These are phyloP conservation scores for Melanomma pulvis-pyrius DNA, from an alignment of 495 filamentous ascomycete genomes.

Conservation along the genomic window DNA sequence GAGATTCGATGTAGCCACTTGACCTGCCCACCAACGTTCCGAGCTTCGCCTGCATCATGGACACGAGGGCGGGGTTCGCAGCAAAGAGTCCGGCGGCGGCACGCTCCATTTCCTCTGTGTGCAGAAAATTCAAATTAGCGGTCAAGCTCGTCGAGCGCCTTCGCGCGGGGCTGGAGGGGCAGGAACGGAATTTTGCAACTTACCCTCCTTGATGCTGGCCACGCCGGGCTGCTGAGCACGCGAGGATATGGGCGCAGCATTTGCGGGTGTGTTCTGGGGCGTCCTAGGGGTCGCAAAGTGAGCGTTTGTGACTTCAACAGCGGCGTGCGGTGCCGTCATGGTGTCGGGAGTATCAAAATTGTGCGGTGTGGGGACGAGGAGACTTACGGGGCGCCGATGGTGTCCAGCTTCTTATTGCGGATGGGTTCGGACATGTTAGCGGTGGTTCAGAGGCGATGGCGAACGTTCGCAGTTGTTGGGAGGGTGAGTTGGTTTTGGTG, in stretches of 20 bases:
- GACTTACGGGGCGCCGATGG: slow-evolving; percentile 79
- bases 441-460: slow-evolving; percentile 1
- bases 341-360: slow-evolving; percentile 9
- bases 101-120: slow-evolving; percentile 85
- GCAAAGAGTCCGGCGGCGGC: slow-evolving; percentile 89
- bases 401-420: slow-evolving; percentile 82
- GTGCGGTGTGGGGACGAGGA: slow-evolving; percentile 15
- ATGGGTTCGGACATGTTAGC: slow-evolving; percentile 84
- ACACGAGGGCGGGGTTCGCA: slow-evolving; percentile 86
- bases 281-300: slow-evolving; percentile 58
- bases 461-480: slow-evolving; percentile 25
- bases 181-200: slow-evolving; percentile 11
- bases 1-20: slow-evolving; percentile 96
- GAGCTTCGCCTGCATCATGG: slow-evolving; percentile 96
- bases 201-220: slow-evolving; percentile 96
- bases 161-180: slow-evolving; percentile 12
- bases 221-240: slow-evolving; percentile 95
- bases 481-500: slow-evolving; percentile 16
- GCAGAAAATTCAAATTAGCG: slow-evolving; percentile 34
- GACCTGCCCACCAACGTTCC: slow-evolving; percentile 90
- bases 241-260: slow-evolving; percentile 94
- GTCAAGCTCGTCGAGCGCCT: slow-evolving; percentile 26
- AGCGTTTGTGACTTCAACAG: slow-evolving; percentile 23
- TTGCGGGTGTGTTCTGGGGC: slow-evolving; percentile 93
- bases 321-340: slow-evolving; percentile 24